Base-by-base conservation (phyloP, 1,284 basidiomycete species). In the Tylopilus sp. region DNA sequence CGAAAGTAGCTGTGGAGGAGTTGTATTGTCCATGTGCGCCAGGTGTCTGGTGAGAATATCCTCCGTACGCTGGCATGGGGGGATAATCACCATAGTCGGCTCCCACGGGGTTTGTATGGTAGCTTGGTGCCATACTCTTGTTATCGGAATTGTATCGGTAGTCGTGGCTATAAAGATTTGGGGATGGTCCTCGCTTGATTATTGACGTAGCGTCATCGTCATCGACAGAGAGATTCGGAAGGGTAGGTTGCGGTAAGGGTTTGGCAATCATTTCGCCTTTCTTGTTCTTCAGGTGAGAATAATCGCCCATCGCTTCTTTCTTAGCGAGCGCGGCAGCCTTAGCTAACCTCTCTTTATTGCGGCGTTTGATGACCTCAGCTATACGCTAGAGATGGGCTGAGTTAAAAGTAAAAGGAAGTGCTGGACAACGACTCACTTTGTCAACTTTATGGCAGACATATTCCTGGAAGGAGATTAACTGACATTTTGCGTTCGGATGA, bases 381-480 rank as follows among this genome's bases (percentile, higher is more conserved):
- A 99, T 98, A 71, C 97, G 94, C 91, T 93, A 53, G 62, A 58
- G 67, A 58, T 58, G 24, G 64, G 60, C 22, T 69, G 58, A 68
- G 58, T 38, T 49, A 55, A 22, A 55, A 54, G 58, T 18, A 65
- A 63, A 39, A 29, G 29, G 57, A 36, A 10, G 52, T 39, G 57
- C 61, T 41, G 39, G 57, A 26, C 8, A 36, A 54, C 33, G 22
- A 67, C 73, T 69, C 75, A 94, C 93, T 89, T 98, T 98, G 83
- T 99, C 97, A 62, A 98, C 95, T 83, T 99, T 98, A 84, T 99
- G 95, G 81, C 97, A 99, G 80, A 95, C 96, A 81, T 98, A 99
- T 87, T 99, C 97, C 91, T 97, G 77, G 44, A 70, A 44, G 24
- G 53, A 52, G 55, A 66, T 76, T 61, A 62, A 58, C 52, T 39